Evolutionary conservation across 169 alveolate species (phyloP).

Genomic region (Plasmodium malariae): DNA sequence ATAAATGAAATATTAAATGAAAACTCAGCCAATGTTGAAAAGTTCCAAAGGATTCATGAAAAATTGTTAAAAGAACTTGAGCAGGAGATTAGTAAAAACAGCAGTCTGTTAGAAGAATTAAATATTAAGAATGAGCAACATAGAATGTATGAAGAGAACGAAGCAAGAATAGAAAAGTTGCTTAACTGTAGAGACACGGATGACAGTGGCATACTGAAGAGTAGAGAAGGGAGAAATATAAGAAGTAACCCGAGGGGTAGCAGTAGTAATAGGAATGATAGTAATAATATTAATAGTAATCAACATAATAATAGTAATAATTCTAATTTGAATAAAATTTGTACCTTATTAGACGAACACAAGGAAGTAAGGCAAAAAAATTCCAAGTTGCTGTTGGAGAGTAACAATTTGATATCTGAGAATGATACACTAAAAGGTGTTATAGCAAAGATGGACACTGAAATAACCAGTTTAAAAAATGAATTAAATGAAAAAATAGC

Average conservation of each 20-base stretch:
- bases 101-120: conserved; percentile 8
- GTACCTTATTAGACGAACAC: conserved; percentile 34
- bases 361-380: conserved; percentile 30
- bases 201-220: neutral
- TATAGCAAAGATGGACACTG: conserved; percentile 50
- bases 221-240: neutral
- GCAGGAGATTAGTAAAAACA: conserved; percentile 49
- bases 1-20: conserved; percentile 41
- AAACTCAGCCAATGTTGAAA: conserved; percentile 32
- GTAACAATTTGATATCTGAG: conserved; percentile 20
- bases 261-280: neutral
- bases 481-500: conserved; percentile 19
- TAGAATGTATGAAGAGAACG: conserved; percentile 26
- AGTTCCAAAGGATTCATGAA: conserved; percentile 22
- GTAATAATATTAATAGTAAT: neutral
- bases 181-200: neutral
- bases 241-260: neutral
- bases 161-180: conserved; percentile 22
- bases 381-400: conserved; percentile 30
- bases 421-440: conserved; percentile 56
- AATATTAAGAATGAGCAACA: conserved; percentile 12
- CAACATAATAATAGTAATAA: neutral
- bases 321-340: conserved; percentile 29
- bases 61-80: conserved; percentile 35
- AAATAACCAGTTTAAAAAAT: conserved; percentile 13